phyloP scores from a whole-genome alignment of 1,139 yeast genomes.

The Meyerozyma elateridarum region DNA sequence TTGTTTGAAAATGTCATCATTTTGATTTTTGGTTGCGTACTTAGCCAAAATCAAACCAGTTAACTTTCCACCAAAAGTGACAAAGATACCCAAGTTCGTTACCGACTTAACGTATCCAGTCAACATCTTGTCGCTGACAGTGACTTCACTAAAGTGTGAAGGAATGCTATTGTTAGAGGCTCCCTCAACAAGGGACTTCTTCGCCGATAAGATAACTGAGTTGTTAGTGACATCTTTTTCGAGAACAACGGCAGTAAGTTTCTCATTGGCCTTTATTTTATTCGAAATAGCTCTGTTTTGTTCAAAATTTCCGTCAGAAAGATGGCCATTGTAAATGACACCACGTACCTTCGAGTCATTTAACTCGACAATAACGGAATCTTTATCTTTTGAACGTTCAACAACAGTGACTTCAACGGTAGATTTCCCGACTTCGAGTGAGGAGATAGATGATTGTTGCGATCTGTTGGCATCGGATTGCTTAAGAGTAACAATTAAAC shows the following conservation, averaged over 20 bases:
- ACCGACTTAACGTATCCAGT: slow-evolving; percentile 78
- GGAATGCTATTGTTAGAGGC: slow-evolving; percentile 58
- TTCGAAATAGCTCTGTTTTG: slow-evolving; percentile 64
- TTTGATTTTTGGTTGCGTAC: slow-evolving; percentile 55
- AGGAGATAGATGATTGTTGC: slow-evolving; percentile 46
- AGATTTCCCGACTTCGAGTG: slow-evolving; percentile 57
- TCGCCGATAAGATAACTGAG: slow-evolving; percentile 58
- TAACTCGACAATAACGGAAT: slow-evolving; percentile 58
- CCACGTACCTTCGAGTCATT: slow-evolving; percentile 59
- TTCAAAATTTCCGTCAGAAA: slow-evolving; percentile 71
- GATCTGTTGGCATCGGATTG: slow-evolving; percentile 51
- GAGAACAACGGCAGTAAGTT: slow-evolving; percentile 56
- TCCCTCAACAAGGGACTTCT: slow-evolving; percentile 63
- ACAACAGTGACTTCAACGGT: slow-evolving; percentile 58
- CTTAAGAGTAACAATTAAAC: slow-evolving; percentile 70
- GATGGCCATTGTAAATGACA: slow-evolving; percentile 67
- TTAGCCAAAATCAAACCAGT: slow-evolving; percentile 82
- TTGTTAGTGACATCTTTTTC: slow-evolving; percentile 63
- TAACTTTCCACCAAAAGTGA: slow-evolving; percentile 73
- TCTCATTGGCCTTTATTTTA: slow-evolving; percentile 55
- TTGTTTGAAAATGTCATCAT: slow-evolving; percentile 51
- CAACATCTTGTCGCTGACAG: slow-evolving; percentile 42
- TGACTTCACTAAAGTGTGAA: slow-evolving; percentile 51
- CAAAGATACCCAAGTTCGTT: slow-evolving; percentile 75
- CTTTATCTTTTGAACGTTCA: slow-evolving; percentile 66